Conservation (phyloP, 208 protist genomes). For the Trypanosoma lewisi region DNA sequence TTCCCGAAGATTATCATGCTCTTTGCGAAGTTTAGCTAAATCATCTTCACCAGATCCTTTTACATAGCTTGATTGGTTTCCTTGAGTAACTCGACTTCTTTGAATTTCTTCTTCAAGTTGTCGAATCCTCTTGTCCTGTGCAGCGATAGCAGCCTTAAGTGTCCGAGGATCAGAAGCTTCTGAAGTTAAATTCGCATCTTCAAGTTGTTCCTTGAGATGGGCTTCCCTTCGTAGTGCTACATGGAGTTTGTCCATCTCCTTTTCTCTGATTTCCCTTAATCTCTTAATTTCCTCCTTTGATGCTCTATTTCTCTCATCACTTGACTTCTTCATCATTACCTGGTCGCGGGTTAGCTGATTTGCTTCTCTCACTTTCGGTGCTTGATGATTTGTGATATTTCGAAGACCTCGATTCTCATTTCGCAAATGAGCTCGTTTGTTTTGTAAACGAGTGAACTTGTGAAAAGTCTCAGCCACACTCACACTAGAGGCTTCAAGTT, state of each 20-base stretch:
- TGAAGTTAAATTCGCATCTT: conserved; percentile 23
- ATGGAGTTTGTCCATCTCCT: conserved; percentile 34
- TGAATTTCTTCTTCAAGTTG: conserved; percentile 45
- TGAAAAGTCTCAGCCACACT: conserved; percentile 74
- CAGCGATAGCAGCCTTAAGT: conserved; percentile 42
- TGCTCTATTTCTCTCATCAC: conserved; percentile 61
- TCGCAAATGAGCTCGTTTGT: conserved; percentile 50
- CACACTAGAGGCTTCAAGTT: conserved; percentile 55
- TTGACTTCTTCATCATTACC: conserved; percentile 53
- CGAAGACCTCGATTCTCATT: conserved; percentile 80
- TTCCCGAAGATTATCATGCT: conserved; percentile 76
- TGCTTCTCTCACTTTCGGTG: conserved; percentile 58
- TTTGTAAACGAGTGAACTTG: conserved; percentile 61
- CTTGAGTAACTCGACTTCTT: conserved; percentile 21
- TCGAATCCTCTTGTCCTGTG: conserved; percentile 41
- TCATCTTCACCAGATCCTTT: conserved; percentile 22
- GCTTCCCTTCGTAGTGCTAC: conserved; percentile 38
- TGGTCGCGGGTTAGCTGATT: conserved; percentile 46
- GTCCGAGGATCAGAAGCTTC: conserved; percentile 31
- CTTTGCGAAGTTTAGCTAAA: conserved; percentile 56
- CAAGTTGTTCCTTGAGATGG: conserved; percentile 46
- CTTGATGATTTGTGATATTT: conserved; percentile 79
- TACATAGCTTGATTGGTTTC: conserved; percentile 7
- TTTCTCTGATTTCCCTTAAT: conserved; percentile 63
- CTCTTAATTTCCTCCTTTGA: conserved; percentile 63